Evolutionary conservation across 2,329 filamentous ascomycete genomes (phyloP).

Genomic region (Hypoxylon rubiginosum): DNA sequence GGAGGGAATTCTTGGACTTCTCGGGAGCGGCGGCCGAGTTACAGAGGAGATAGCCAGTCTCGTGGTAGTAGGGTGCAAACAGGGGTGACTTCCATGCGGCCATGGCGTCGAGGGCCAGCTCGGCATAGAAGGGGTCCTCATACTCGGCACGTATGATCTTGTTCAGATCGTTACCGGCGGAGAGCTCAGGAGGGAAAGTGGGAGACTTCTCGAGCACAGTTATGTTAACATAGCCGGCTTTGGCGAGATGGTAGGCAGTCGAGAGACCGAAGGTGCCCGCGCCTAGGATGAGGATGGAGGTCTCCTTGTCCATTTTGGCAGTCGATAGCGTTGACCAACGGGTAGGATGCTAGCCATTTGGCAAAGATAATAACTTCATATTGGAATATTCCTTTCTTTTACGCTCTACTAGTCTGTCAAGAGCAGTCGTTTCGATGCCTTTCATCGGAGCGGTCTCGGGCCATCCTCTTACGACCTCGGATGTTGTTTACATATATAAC

Average conservation of each 20-base stretch:
- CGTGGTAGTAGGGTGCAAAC: slow-evolving; percentile 65
- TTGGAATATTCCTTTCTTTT: slow-evolving; percentile 24
- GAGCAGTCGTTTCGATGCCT: neutral
- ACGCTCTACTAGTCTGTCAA: neutral
- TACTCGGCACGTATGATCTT: slow-evolving; percentile 73
- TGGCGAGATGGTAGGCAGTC: slow-evolving; percentile 58
- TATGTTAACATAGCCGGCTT: slow-evolving; percentile 57
- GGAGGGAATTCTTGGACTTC: slow-evolving; percentile 62
- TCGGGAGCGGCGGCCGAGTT: slow-evolving; percentile 62
- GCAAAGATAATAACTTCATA: slow-evolving; percentile 19
- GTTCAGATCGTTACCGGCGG: slow-evolving; percentile 71
- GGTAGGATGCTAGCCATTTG: neutral
- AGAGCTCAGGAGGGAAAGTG: slow-evolving; percentile 57
- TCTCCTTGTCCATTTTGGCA: slow-evolving; percentile 35
- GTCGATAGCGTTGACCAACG: neutral
- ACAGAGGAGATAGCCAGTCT: slow-evolving; percentile 63
- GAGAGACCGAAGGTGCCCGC: slow-evolving; percentile 56
- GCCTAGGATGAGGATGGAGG: slow-evolving; percentile 51
- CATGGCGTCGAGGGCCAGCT: slow-evolving; percentile 67
- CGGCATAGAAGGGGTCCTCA: slow-evolving; percentile 68
- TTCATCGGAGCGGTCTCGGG: slow-evolving; percentile 33
- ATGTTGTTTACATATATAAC: slow-evolving; percentile 15
- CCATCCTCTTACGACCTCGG: slow-evolving; percentile 16
- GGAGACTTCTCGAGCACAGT: slow-evolving; percentile 55
- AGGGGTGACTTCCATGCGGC: slow-evolving; percentile 65